Evolutionary conservation across 1,284 basidiomycete genomes (phyloP), one percentile per base, ranked within the genome.

Genomic region (Cutaneotrichosporon spelunceum): DNA sequence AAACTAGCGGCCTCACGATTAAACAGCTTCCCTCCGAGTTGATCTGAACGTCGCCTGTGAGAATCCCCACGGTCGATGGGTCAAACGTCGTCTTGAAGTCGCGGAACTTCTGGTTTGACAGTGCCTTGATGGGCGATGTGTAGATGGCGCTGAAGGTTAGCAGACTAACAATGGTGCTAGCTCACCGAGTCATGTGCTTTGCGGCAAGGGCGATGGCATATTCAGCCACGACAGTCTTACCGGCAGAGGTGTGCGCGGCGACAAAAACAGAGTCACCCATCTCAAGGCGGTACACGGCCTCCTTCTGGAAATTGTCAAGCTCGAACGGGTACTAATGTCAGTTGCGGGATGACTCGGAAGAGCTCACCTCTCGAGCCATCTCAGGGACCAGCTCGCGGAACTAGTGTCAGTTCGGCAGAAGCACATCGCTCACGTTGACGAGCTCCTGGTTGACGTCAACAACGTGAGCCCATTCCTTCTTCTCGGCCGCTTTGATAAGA

Each of bases 11-110:
- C 3, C 76, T 80, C 75, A 85, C 84, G 66, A 99, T 91, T 55
- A 99, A 82, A 78, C 96, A 99, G 66, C 88, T 92, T 24, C 92
- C 96, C 80, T 99, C 96, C 0, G 96, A 90, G 73, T 99, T 99
- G 77, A 99, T 98, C 79, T 99, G 95, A 11, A 99, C 95, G 81
- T 99, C 96, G 62, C 96, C 96, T 0, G 96, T 99, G 55, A 99
- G 81, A 64, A 99, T 99, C 58, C 96, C 96, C 48, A 99, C 91
- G 23, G 91, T 92, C 14, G 88, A 84, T 1, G 93, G 86, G 14
- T 91, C 91, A 72, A 98, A 99, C 0, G 93, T 94, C 72, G 91
- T 88, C 78, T 98, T 99, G 82, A 99, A 99, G 79, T 99, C 96
- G 53, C 96, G 85, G 78, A 96, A 99, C 78, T 99, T 99, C 73